Evolutionary conservation across 192 early-diverging fungal genomes (phyloP).

Genomic region (Piromyces finnis): DNA sequence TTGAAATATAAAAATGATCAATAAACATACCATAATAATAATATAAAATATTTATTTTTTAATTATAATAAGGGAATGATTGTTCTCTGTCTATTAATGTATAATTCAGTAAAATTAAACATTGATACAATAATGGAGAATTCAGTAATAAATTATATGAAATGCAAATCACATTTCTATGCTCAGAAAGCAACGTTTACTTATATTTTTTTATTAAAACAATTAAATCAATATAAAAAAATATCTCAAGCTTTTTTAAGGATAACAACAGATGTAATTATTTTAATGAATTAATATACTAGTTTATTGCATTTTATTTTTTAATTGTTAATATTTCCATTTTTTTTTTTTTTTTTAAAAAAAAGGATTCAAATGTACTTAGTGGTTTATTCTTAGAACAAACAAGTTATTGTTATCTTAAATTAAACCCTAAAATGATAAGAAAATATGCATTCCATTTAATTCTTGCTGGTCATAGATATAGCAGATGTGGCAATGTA

Average conservation of each 20-base stretch:
- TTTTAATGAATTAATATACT: no score
- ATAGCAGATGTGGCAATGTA: constrained; percentile 58
- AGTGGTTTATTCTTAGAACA: constrained; percentile 76
- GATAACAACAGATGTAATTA: constrained; percentile 51
- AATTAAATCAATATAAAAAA: constrained; percentile 44
- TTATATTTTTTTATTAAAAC: constrained; percentile 66
- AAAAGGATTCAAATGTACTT: constrained; percentile 51
- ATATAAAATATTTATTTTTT: background rate
- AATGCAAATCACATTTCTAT: constrained; percentile 30
- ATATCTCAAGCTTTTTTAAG: constrained; percentile 34
- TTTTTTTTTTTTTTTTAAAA: background rate
- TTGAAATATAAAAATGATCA: no score
- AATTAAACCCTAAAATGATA: constrained; percentile 34
- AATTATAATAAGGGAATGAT: constrained; percentile 55
- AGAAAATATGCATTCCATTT: constrained; percentile 83
- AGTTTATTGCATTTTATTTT: no score
- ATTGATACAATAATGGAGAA: background rate
- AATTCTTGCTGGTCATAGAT: constrained; percentile 71
- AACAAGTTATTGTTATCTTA: constrained; percentile 63
- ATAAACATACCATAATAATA: no score
- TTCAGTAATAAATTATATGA: background rate
- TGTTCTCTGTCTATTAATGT: constrained; percentile 60
- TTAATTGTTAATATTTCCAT: no score
- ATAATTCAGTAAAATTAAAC: constrained; percentile 5
- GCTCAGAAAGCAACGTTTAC: constrained; percentile 56